Evolutionary conservation across 2,329 filamentous ascomycete genomes (phyloP), one percentile per base, ranked within the genome.

Genomic region (Nectriaceae sp.): DNA sequence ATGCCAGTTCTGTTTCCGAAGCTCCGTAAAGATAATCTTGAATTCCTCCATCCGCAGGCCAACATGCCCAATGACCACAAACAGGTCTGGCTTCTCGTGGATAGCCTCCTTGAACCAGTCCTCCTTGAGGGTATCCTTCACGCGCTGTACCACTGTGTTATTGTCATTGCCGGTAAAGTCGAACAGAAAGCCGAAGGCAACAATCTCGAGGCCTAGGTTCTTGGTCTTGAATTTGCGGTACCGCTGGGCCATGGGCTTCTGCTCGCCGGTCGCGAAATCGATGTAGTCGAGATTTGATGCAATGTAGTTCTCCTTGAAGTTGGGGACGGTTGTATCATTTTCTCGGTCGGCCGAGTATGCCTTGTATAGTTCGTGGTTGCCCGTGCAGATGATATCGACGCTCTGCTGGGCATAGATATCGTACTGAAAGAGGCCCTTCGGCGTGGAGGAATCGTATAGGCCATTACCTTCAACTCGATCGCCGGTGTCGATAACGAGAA

Each of bases 301-400:
- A 18, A 97, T 74, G 59, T 97, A 97, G 50, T 80, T 85, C 31
- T 84, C 82, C 46, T 82, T 82, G 71, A 90, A 97, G 64, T 90
- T 88, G 2, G 90, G 90, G 1, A 96, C 88, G 0, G 90, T 96
- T 45, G 82, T 81, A 46, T 84, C 76, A 65, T 88, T 89, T 66
- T 97, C 94, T 51, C 85, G 80, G 44, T 88, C 82, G 18, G 90
- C 88, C 1, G 91, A 89, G 53, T 86, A 85, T 47, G 80, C 75
- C 60, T 90, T 83, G 75, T 99, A 99, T 11, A 99, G 80, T 73
- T 99, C 94, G 72, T 99, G 94, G 63, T 99, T 99, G 42, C 94
- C 94, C 1, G 87, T 87, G 59, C 85, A 93, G 40, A 97, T 79
- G 21, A 96, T 73, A 65, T 97, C 93, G 57, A 97, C 84, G 37